These are phyloP conservation scores for Tricharina praecox DNA, from an alignment of 495 filamentous ascomycete genomes.

Conservation along the genomic window DNA sequence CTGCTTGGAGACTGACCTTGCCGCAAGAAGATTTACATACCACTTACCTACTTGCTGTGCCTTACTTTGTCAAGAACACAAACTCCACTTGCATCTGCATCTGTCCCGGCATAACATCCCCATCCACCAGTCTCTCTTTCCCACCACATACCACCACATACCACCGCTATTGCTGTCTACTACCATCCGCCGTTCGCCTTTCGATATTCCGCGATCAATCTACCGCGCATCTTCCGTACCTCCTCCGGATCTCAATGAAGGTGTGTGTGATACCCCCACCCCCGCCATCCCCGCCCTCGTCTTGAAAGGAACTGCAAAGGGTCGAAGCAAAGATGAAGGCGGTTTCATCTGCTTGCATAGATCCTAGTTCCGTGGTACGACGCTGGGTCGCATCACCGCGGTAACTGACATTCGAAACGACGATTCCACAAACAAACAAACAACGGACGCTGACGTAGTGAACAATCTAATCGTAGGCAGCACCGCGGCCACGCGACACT, in stretches of 20 bases:
- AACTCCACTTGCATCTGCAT: no score
- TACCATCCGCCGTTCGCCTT: neutral
- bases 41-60: no score
- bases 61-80: neutral
- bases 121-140: neutral
- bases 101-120: no score
- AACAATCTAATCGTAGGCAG: conserved; percentile 32
- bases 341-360: neutral
- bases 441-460: neutral
- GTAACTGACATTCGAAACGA: no score
- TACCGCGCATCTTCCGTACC: neutral
- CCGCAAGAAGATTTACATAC: no score
- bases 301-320: neutral
- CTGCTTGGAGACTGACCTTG: neutral
- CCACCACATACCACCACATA: neutral
- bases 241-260: conserved; percentile 15
- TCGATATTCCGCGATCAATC: neutral
- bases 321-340: no score
- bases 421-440: neutral
- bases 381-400: no score
- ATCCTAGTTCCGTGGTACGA: neutral
- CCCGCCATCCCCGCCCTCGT: neutral
- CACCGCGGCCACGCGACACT: conserved; percentile 37
- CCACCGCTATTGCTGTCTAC: neutral
- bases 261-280: conserved; percentile 9